Evolutionary conservation across 768 basidiomycete genomes (phyloP), one percentile per base, ranked within the genome.

Genomic region (Boletus barrowsii): DNA sequence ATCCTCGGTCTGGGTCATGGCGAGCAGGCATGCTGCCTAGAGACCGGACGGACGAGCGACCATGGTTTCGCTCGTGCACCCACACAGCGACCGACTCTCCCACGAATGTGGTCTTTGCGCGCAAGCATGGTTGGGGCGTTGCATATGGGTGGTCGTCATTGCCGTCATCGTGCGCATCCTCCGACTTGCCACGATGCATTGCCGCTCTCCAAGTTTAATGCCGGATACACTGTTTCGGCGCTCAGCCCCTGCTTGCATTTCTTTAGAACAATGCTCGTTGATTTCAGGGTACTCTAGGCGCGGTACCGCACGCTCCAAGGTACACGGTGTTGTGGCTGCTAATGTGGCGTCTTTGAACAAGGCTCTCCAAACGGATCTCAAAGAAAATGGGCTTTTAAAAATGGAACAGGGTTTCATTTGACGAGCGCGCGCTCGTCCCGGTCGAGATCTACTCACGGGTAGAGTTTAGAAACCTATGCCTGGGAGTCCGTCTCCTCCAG

Each of bases 321-420:
- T 22, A 36, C 18, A 6, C 1, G 1, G 26, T 17, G 22, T 22
- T 22, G 22, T 22, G 22, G 22, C 22, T 22, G 22, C 22, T 22
- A 22, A 22, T 2, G 22, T 22, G 22, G 22, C 22, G 22, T 22
- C 22, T 22, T 22, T 22, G 22, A 22, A 22, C 22, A 22, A 22
- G 22, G 3, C 11, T 0, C 15, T 14, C 40, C 39, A 49, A 47
- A 47, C 22, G 54, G 47, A 53, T 48, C 53, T 40, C 39, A 29
- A n/a, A n/a, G 18, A 20, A 32, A 18, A 24, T 10, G 29, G 9
- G 9, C 26, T 29, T 48, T 41, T 51, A 40, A 48, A 56, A 51
- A 65, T 56, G 57, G 55, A 64, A 56, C 56, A 64, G 45, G 43
- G 55, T 61, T 65, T 65, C 54, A 56, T 59, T 52, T 42, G 43